A percentile compares a stretch with the other conserved stretches of the same genome.
Evolutionary conservation across 2,329 filamentous ascomycete genomes (phyloP).

Genomic region (Sporothrix phasma): DNA sequence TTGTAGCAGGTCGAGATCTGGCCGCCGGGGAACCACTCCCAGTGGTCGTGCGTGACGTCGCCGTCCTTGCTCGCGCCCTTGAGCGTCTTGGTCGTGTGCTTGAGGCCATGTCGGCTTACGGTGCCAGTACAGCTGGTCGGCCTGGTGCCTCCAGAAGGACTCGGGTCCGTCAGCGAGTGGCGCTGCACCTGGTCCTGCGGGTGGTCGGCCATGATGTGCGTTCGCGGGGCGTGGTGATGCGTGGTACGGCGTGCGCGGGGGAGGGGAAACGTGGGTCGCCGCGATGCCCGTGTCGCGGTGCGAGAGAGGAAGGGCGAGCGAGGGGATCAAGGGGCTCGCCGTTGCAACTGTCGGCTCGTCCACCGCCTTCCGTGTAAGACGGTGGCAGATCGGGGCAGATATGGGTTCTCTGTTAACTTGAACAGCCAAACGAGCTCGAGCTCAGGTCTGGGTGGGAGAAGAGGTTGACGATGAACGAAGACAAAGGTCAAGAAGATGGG

Average conservation of each 20-base stretch:
- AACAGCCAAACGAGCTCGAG: background rate
- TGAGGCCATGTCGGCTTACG: constrained; percentile 55
- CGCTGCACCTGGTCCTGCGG: constrained; percentile 43
- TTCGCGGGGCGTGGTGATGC: background rate
- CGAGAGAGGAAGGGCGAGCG: background rate
- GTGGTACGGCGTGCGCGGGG: background rate
- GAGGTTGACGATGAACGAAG: background rate
- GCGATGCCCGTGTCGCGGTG: background rate
- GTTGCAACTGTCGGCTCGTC: background rate
- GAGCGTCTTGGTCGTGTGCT: constrained; percentile 52
- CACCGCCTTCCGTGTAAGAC: background rate
- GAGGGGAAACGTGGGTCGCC: background rate
- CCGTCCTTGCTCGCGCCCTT: constrained; percentile 33
- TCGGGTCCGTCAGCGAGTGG: constrained; percentile 56
- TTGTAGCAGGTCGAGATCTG: constrained; percentile 90
- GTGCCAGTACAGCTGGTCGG: constrained; percentile 71
- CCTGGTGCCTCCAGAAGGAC: constrained; percentile 66
- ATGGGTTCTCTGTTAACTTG: background rate
- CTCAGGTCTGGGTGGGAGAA: background rate
- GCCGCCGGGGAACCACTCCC: constrained; percentile 85
- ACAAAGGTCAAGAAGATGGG: background rate
- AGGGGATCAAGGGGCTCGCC: background rate
- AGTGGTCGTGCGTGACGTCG: constrained; percentile 57
- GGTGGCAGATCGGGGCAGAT: background rate
- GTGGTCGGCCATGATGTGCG: constrained; percentile 25